Base-by-base conservation (phyloP, 2,329 filamentous ascomycete genomes). In the Fusarium sp. region DNA sequence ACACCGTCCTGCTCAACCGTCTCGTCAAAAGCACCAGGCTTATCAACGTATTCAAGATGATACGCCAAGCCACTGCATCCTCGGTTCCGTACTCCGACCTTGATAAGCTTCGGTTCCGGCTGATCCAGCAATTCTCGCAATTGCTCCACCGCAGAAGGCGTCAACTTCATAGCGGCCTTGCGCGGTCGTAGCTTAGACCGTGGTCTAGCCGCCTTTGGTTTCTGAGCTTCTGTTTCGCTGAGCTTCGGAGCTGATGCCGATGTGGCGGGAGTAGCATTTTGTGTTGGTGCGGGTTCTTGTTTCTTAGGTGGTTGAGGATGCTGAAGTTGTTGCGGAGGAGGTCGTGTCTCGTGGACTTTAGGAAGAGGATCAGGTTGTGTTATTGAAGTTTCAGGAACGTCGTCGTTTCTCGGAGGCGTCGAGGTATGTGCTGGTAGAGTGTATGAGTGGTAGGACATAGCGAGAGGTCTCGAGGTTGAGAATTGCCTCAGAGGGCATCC, bases 61-160 rank as follows among this genome's bases (percentile, higher is more conserved):
- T 99, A 99, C 38, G 95, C 93, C 75, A 98, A 85, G 22, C 96
- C 96, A 59, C 95, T 98, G 83, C 96, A 99, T 15, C 96, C 96
- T 74, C 94, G 90, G 83, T 98, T 98, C 82, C 93, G 94, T 70
- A 98, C 96, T 18, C 96, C 95, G 11, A 99, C 94, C 78, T 96
- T 92, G 82, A 99, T 98, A 74, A 98, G 88, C 84, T 98, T 97
- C 5, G 95, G 95, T 32, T 96, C 91, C 0, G 96, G 96, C 78
- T 95, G 92, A 70, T 95, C 90, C 12, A 98, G 88, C 42, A 99
- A 84, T 24, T 88, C 87, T 66, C 90, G 90, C 39, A 99, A 87
- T 78, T 97, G 95, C 53, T 91, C 87, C 6, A 98, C 92, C 1
- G 96, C 96, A 3, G 91, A 85, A 0, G 93, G 89, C 0, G 95